Evolutionary conservation across 2,329 filamentous ascomycete genomes (phyloP).

Genomic region (Myriosclerotinia duriaeana): DNA sequence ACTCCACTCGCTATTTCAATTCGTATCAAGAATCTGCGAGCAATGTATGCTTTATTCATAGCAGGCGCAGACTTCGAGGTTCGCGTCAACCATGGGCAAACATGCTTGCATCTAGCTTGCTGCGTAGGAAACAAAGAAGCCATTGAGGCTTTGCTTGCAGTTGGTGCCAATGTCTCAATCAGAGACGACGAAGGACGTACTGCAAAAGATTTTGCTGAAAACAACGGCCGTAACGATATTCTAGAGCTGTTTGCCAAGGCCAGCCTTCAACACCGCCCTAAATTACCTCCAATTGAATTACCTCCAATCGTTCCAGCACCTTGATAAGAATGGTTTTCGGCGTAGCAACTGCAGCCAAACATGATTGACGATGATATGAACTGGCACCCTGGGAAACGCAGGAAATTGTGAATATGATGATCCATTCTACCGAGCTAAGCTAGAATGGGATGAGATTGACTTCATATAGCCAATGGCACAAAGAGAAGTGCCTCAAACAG

Average conservation of each 20-base stretch:
- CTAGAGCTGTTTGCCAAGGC: neutral
- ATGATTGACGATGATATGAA: neutral
- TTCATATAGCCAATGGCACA: too few relatives aligned
- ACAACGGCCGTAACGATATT: neutral
- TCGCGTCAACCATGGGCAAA: neutral
- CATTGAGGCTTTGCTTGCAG: neutral
- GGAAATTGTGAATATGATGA: too few relatives aligned
- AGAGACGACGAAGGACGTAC: neutral
- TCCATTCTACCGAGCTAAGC: too few relatives aligned
- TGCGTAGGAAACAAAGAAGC: neutral
- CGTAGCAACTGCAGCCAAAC: neutral
- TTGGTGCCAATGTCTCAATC: neutral
- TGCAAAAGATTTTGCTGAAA: neutral
- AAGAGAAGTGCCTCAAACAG: too few relatives aligned
- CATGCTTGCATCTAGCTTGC: slow-evolving; percentile 7
- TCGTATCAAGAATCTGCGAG: neutral
- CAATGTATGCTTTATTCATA: slow-evolving; percentile 7
- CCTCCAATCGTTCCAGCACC: neutral
- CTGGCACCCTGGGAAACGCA: neutral
- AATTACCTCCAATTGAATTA: too few relatives aligned
- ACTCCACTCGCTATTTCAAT: slow-evolving; percentile 10
- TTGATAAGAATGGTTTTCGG: too few relatives aligned
- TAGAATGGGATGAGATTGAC: too few relatives aligned
- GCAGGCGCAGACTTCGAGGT: neutral
- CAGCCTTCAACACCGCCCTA: too few relatives aligned